Evolutionary conservation across 805 yeast genomes (phyloP), one percentile per base, ranked within the genome.

Genomic region (Metschnikowia kofuensis): DNA sequence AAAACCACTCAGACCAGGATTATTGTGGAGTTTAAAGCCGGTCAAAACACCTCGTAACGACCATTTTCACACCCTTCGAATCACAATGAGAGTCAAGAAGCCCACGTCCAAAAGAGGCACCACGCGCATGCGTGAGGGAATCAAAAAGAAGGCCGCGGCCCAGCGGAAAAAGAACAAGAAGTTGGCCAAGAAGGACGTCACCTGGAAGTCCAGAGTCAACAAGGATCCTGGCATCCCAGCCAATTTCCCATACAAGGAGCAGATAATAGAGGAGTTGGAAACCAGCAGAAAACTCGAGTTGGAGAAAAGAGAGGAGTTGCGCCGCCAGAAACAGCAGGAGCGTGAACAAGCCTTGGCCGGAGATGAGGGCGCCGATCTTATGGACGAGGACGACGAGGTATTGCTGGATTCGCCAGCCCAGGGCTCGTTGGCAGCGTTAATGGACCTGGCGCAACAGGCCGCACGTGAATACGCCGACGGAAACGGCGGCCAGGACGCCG

Each of bases 211-310:
- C 14, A 83, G 84, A 62, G 70, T 72, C 49, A 82, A 81, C 61
- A 92, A 89, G 70, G 97, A 91, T 66, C 91, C 92, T 10, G 98
- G 98, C 56, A 92, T 94, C 59, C 99, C 99, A 48, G 75, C 96
- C 45, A 83, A 85, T 60, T 94, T 90, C 78, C 99, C 99, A 32
- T 94, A 90, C 74, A 94, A 92, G 68, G 95, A 87, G 55, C 79
- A 80, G 67, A 82, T 94, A 49, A 72, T 94, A 49, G 73, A 71
- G 53, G 89, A 87, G 58, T 82, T 87, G 52, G 94, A 87, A 67
- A 81, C 76, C 30, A 70, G 72, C 40, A 82, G 84, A 66, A 70
- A 79, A 64, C 65, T 65, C 16, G 84, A 79, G 35, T 70, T 72
- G 48, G 88, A 83, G 61, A 80, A 73, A 48, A 82, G 75, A 56